phyloP scores from a whole-genome alignment of 768 basidiomycete species.

The Agrocybe praecox region DNA sequence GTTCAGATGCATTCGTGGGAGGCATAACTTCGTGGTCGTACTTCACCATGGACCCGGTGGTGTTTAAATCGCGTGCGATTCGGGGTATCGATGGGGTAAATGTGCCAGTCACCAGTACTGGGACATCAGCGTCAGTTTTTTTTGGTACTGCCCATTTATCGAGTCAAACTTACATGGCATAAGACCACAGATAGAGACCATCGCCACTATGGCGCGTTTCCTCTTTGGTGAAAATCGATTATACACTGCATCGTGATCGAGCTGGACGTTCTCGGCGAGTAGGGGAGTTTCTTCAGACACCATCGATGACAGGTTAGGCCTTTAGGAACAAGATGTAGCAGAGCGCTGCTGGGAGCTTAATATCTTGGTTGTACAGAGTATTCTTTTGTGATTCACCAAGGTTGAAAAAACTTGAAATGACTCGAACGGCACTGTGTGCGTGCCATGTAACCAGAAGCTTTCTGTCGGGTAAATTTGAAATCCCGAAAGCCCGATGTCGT shows the following conservation, averaged over 20 bases:
- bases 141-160: no score
- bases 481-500: no score
- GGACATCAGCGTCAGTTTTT: no score
- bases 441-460: no score
- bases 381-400: no score
- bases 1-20: neutral
- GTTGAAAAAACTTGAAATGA: no score
- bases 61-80: constrained; percentile 64
- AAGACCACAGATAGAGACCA: constrained; percentile 64
- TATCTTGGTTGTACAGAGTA: no score
- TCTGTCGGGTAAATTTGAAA: no score
- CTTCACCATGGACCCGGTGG: constrained; percentile 62
- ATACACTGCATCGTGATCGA: constrained; percentile 44
- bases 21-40: constrained; percentile 19
- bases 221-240: constrained; percentile 52
- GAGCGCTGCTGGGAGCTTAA: no score
- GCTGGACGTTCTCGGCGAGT: constrained; percentile 18
- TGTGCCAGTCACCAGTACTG: constrained; percentile 70
- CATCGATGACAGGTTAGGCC: neutral
- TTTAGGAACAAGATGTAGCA: no score
- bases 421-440: no score
- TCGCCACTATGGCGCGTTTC: constrained; percentile 56
- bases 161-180: constrained; percentile 61
- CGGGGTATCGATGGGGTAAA: constrained; percentile 79
- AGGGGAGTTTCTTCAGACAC: constrained; percentile 35